Evolutionary conservation across 1,284 basidiomycete genomes (phyloP), one percentile per base, ranked within the genome.

Genomic region (Jaminaea rosea): DNA sequence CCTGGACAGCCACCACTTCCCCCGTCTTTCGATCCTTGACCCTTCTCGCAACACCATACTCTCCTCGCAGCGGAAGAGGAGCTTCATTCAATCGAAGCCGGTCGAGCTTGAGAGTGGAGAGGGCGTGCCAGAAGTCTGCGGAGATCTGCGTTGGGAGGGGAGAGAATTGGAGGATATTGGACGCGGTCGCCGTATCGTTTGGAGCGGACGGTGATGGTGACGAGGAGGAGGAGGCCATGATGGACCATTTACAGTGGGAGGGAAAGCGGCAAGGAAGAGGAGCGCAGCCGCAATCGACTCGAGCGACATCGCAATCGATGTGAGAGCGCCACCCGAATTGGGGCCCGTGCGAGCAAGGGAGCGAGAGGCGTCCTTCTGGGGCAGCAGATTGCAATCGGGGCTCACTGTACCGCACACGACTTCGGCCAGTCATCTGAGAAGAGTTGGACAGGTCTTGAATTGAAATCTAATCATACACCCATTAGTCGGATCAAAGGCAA

Each of bases 61-160:
- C 80, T 3, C 81, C 92, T 2, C 74, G 67, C 36, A 94, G 76
- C 0, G 82, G 75, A 3, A 89, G 67, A 0, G 82, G 77, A 2
- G 83, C 81, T 63, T 96, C 87, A 15, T 84, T 85, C 17, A 98
- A 82, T 58, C 84, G 84, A 44, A 93, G 82, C 26, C 87, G 83
- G 74, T 97, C 88, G 61, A 98, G 84, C 79, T 98, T 98, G 75
- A 91, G 77, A 24, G 82, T 77, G 0, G 89, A 86, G 36, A 98
- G 83, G 47, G 85, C 82, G 59, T 94, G 86, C 93, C 93, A 98
- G 75, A 97, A 92, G 2, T 84, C 80, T 0, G 93, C 90, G 58
- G 90, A 84, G 2, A 94, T 86, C 47, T 87, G 80, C 1, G 91
- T 91, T 6, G 84, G 80, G 62, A 96, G 83, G 0, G 90, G 90